A percentile compares a stretch with the other conserved stretches of the same genome.
These are phyloP conservation scores for Hypericum androsaemum DNA, from an alignment of 345 rosid species.

Conservation along the genomic window DNA sequence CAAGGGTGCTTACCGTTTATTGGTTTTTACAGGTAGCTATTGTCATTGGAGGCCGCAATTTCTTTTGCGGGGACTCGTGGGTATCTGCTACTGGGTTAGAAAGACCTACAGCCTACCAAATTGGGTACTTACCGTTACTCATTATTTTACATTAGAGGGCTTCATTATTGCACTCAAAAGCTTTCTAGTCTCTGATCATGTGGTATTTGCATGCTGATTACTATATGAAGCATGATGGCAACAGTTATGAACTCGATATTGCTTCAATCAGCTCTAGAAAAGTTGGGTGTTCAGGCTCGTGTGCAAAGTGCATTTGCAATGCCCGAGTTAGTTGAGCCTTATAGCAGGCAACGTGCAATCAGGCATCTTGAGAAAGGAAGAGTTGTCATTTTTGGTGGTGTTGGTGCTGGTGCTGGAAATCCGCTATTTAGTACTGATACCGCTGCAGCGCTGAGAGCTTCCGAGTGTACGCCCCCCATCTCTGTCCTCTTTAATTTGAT, in stretches of 20 bases:
- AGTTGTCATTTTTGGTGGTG: slow-evolving; percentile 87
- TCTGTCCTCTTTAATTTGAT: not conserved
- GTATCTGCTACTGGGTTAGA: slow-evolving; percentile 70
- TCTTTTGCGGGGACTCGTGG: slow-evolving; percentile 77
- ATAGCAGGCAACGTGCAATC: slow-evolving; percentile 62
- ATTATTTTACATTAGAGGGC: not conserved
- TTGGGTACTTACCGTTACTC: slow-evolving; percentile 68
- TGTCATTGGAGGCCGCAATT: slow-evolving; percentile 84
- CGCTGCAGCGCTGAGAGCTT: slow-evolving; percentile 80
- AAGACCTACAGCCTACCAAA: slow-evolving; percentile 75
- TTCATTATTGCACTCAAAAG: too few species aligned
- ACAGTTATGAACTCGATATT: slow-evolving; percentile 81
- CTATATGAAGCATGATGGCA: slow-evolving; percentile 59
- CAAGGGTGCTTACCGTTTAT: not conserved
- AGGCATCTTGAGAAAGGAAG: slow-evolving; percentile 87
- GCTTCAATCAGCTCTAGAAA: slow-evolving; percentile 79
- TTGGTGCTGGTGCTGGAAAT: slow-evolving; percentile 76
- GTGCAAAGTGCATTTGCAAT: slow-evolving; percentile 65
- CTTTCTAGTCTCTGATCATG: not conserved
- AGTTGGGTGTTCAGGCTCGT: slow-evolving; percentile 64
- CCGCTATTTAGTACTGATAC: slow-evolving; percentile 91
- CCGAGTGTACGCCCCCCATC: slow-evolving; percentile 32
- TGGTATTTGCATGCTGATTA: slow-evolving; percentile 17
- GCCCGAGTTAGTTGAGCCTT: slow-evolving; percentile 77
- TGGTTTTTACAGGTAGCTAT: slow-evolving; percentile 51